A percentile compares a stretch with the other conserved stretches of the same genome.
These are phyloP conservation scores for Apiotrichum mycotoxinovorans DNA, from an alignment of 1,284 basidiomycete species.

Conservation along the genomic window DNA sequence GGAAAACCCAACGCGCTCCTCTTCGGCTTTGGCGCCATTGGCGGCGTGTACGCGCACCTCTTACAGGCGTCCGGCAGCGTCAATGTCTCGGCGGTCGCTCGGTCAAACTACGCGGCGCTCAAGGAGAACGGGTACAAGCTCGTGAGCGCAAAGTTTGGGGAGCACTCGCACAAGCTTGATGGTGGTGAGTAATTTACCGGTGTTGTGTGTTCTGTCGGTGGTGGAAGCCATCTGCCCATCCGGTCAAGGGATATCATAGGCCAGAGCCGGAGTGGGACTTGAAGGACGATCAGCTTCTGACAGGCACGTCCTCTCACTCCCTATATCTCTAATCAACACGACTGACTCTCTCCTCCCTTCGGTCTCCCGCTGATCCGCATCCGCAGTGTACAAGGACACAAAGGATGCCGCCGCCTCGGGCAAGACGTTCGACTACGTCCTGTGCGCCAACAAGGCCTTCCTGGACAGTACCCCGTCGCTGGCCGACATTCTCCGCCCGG, in stretches of 20 bases:
- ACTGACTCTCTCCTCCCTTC: no score
- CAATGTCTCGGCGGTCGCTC: slow-evolving; percentile 51
- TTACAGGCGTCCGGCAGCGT: slow-evolving; percentile 46
- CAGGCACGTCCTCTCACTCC: no score
- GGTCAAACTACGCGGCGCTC: slow-evolving; percentile 51
- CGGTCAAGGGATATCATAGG: no score
- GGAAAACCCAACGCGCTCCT: slow-evolving; percentile 37
- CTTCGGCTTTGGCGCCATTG: slow-evolving; percentile 51
- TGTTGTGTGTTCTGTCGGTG: not conserved
- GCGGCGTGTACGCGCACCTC: slow-evolving; percentile 53
- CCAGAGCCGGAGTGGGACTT: no score
- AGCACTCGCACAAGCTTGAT: slow-evolving; percentile 41
- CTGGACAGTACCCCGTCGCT: slow-evolving; percentile 45
- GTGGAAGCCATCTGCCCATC: no score
- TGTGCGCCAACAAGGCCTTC: slow-evolving; percentile 51
- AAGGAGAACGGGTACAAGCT: slow-evolving; percentile 45
- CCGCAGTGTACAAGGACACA: slow-evolving; percentile 43
- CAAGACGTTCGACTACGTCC: slow-evolving; percentile 40
- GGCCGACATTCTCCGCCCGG: slow-evolving; percentile 41
- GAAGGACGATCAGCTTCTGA: no score
- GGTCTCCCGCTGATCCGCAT: no score
- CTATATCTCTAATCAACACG: no score
- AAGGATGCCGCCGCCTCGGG: slow-evolving; percentile 43
- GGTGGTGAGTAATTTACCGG: slow-evolving; percentile 32
- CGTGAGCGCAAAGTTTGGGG: slow-evolving; percentile 40